These are phyloP conservation scores for Toxoplasma gondii DNA, from an alignment of 169 alveolate species.

Conservation along the genomic window DNA sequence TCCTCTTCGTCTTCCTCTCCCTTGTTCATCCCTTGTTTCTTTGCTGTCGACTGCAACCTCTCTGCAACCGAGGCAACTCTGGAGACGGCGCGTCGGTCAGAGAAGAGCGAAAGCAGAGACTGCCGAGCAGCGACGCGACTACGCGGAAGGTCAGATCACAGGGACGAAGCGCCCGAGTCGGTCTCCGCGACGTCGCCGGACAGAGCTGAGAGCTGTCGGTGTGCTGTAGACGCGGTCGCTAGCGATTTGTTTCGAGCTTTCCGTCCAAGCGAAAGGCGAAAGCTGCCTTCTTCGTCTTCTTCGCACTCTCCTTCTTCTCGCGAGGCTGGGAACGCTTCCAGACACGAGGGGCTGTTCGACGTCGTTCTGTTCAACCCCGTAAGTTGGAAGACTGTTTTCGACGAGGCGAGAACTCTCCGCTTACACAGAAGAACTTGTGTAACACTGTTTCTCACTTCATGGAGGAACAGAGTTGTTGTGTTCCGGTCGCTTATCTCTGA, in stretches of 20 bases:
- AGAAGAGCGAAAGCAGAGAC: neutral
- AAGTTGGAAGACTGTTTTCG: neutral
- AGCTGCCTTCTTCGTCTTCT: neutral
- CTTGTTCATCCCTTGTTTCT: neutral
- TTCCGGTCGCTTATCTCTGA: no score
- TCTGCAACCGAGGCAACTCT: neutral
- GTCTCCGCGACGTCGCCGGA: neutral
- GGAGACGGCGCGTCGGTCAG: neutral
- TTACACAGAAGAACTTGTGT: no score
- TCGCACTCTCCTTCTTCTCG: neutral
- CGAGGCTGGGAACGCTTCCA: neutral
- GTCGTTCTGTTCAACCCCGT: constrained; percentile 8
- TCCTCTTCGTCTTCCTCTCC: neutral
- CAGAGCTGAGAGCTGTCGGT: neutral
- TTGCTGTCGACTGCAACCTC: constrained; percentile 10
- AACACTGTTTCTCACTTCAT: no score
- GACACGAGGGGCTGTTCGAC: neutral
- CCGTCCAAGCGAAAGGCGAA: neutral
- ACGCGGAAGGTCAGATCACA: neutral
- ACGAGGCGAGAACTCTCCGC: no score
- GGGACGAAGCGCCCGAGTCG: neutral
- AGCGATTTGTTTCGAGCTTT: neutral
- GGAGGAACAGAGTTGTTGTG: no score
- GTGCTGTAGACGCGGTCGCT: neutral
- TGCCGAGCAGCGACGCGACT: neutral